Base-by-base conservation (phyloP, 208 protist species). In the Lotmaria passim region DNA sequence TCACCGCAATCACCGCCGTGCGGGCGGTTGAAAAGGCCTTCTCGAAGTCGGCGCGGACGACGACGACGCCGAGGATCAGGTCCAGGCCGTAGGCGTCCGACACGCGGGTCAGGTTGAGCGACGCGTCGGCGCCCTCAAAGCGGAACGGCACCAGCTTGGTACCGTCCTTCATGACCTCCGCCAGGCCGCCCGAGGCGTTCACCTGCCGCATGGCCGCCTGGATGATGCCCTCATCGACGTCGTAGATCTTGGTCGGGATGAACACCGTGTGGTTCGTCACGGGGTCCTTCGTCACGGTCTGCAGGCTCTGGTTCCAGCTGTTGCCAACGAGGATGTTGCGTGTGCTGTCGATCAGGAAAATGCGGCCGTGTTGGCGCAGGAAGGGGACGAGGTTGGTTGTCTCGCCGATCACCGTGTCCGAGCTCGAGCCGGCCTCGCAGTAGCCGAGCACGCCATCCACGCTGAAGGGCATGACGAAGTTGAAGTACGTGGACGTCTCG, bases 391-490 rank as follows among this genome's bases (percentile, higher is more conserved):
- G 79, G 31, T 71, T 78, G 24, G 63, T 63, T 1, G 78, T 76
- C 57, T 87, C 85, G 23, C 65, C 58, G 34, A 87, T 67, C 7
- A 90, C 50, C 41, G 61, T 70, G 61, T 73, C 30, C 5, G 73
- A 77, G 50, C 73, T 67, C 47, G 82, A 72, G 31, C 79, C 81
- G 0, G 84, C 85, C 39, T 83, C 76, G 60, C 82, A 87, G 58
- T 65, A 79, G 48, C 85, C 85, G 60, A 75, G 65, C 39, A 33
- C 30, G 30, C 66, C 66, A 57, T 83, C 60, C n/a, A 91, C 71
- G 24, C 51, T 60, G 64, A 91, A 91, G n/a, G 85, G 85, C 43
- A 91, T 81, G 28, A 87, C 82, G 55, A 83, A 91, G 61, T 85
- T 85, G 76, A 91, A 91, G 77, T 87, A 91, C 17, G 72, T 81